Base-by-base conservation (phyloP, 768 basidiomycete genomes). In the Tulasnella sp. region DNA sequence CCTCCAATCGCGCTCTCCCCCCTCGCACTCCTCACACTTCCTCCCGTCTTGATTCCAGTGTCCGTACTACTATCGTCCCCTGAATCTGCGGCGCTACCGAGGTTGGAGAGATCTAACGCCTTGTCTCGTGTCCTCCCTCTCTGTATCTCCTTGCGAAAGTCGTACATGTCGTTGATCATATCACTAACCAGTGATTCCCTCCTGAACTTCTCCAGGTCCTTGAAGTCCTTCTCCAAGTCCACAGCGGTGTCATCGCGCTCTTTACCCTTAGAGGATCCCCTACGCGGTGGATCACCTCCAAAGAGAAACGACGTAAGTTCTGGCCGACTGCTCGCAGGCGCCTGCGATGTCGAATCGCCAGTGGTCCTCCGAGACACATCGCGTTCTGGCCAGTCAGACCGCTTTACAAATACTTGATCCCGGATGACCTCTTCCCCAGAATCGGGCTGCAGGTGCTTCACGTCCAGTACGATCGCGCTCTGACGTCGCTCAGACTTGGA, bases 301-400 rank as follows among this genome's bases (percentile, higher is more conserved):
- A 24, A 42, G 21, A 24, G 45, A 48, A 61, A 54, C 24, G 32
- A 19, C 67, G 10, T 43, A 29, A 65, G 65, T 8, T 65, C 62
- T 30, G 42, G 7, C 7, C 34, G 34, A 38, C 34, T 15, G 5
- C 7, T 38, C 15, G 7, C 34, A 15, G 27, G 52, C 23, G 34
- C 32, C 13, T 8, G 11, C 3, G 32, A 53, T n/a, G 9, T 24
- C 13, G 55, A 56, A 15, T 38, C 41, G 21, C 21, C 10, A 56
- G 38, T 10, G 9, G 38, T 23, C 17, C 42, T 23, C 24, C 55
- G 34, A 19, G 32, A 42, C 21, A 80, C 74, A 72, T 88, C 88
- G 42, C 85, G 80, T 69, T 87, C 86, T 1, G 85, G 86, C 88
- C 88, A 89, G 64, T 86, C 88, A 15, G 88, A 82, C 44, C 88